phyloP scores from a whole-genome alignment of 768 basidiomycete species.

The Russula olivacea region DNA sequence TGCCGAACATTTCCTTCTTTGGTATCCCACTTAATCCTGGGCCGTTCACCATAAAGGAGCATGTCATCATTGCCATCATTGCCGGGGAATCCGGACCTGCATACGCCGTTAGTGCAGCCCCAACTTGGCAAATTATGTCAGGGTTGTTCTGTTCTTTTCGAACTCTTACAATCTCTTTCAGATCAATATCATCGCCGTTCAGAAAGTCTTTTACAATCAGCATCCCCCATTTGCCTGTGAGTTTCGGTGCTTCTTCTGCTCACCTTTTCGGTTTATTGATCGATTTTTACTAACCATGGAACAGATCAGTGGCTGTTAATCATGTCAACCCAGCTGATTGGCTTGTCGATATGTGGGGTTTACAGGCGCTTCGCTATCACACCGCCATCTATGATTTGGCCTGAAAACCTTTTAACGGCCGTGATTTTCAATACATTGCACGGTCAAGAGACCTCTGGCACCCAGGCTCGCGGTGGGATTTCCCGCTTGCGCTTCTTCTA shows the following conservation, averaged over 20 bases:
- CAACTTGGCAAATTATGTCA: neutral
- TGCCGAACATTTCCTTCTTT: constrained; percentile 50
- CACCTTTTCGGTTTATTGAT: too few relatives aligned
- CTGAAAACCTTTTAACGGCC: too few relatives aligned
- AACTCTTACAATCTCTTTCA: neutral
- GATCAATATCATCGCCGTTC: constrained; percentile 44
- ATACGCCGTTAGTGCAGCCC: constrained; percentile 29
- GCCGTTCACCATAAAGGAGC: constrained; percentile 70
- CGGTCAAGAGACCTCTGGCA: constrained; percentile 32
- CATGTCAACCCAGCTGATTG: too few relatives aligned
- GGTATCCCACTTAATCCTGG: constrained; percentile 57
- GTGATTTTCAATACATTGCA: too few relatives aligned
- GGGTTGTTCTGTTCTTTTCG: neutral
- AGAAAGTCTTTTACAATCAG: constrained; percentile 35
- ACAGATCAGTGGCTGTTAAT: too few relatives aligned
- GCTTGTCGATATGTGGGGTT: too few relatives aligned
- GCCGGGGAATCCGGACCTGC: constrained; percentile 34
- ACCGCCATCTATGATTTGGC: too few relatives aligned
- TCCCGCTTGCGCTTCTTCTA: too few relatives aligned
- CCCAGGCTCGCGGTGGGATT: constrained; percentile 27
- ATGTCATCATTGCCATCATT: constrained; percentile 48
- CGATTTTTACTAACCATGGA: too few relatives aligned
- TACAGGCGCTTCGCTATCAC: too few relatives aligned
- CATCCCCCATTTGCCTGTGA: too few relatives aligned
- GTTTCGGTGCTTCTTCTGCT: too few relatives aligned